Evolutionary conservation across 805 yeast species (phyloP).

Genomic region (Maudiozyma bulderi): DNA sequence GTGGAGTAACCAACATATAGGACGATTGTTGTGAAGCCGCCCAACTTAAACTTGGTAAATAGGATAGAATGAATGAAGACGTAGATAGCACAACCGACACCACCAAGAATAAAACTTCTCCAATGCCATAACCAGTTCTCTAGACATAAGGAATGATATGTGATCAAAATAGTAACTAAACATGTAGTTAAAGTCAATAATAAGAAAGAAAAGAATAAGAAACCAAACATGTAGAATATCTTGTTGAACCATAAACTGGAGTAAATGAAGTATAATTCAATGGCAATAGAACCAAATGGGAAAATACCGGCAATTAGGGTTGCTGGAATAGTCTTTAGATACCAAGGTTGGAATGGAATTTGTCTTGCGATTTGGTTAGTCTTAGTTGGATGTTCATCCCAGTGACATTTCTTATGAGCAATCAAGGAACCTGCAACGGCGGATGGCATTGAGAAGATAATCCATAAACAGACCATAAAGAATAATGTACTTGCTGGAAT

Average conservation of each 20-base stretch:
- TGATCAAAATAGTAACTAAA: constrained; percentile 67
- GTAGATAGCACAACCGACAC: constrained; percentile 80
- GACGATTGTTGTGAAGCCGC: constrained; percentile 65
- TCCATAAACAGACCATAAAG: constrained; percentile 78
- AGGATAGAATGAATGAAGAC: constrained; percentile 76
- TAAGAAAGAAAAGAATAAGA: constrained; percentile 78
- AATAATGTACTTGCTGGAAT: constrained; percentile 86
- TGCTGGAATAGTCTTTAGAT: constrained; percentile 56
- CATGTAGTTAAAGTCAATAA: constrained; percentile 75
- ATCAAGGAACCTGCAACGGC: constrained; percentile 75
- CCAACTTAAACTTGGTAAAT: constrained; percentile 59
- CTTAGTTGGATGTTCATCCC: constrained; percentile 63
- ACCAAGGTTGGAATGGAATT: constrained; percentile 86
- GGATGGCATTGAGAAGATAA: constrained; percentile 72
- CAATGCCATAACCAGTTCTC: constrained; percentile 98
- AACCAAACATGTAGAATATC: constrained; percentile 95
- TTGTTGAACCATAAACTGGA: constrained; percentile 89
- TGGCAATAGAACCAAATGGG: constrained; percentile 92
- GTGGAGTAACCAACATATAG: constrained; percentile 77
- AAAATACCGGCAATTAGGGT: constrained; percentile 76
- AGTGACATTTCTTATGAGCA: constrained; percentile 52
- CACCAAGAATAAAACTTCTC: constrained; percentile 86
- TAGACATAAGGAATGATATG: constrained; percentile 74
- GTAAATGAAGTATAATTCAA: constrained; percentile 88
- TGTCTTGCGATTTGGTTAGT: constrained; percentile 96